phyloP scores from a whole-genome alignment of 306 rosid species.

The Abrus pulchellus region DNA sequence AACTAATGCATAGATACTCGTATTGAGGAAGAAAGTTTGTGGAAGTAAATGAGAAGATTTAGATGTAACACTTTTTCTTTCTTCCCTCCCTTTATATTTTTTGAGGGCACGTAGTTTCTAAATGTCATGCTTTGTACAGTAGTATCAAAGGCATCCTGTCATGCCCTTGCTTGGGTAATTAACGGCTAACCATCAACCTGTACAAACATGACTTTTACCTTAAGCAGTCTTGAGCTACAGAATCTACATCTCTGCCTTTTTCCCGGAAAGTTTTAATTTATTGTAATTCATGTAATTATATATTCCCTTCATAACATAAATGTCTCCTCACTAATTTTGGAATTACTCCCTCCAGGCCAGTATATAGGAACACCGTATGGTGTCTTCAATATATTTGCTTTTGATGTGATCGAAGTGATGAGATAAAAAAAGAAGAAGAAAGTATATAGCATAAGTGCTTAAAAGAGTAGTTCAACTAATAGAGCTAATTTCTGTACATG shows the following conservation, averaged over 20 bases:
- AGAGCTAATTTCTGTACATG: background rate
- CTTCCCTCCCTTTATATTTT: background rate
- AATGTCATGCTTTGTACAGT: constrained; percentile 40
- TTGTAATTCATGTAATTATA: background rate
- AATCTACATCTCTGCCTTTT: constrained; percentile 11
- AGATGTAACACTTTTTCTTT: constrained; percentile 15
- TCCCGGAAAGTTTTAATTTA: background rate
- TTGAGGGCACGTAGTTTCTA: constrained; percentile 22
- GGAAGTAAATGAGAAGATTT: constrained; percentile 30
- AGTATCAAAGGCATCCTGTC: constrained; percentile 36
- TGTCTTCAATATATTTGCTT: too few relatives aligned
- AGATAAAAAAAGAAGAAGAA: too few relatives aligned
- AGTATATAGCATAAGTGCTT: too few relatives aligned
- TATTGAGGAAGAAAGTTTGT: constrained; percentile 7
- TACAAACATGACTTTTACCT: constrained; percentile 42
- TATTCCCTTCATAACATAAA: background rate
- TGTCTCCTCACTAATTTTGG: background rate
- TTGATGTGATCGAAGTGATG: too few relatives aligned
- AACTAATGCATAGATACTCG: constrained; percentile 37
- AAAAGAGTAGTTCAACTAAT: too few relatives aligned
- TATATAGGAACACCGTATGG: too few relatives aligned
- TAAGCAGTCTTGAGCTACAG: constrained; percentile 3
- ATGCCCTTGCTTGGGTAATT: constrained; percentile 36
- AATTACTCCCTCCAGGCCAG: too few relatives aligned
- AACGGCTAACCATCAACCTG: constrained; percentile 39